These are phyloP conservation scores for Penicillium griseofulvum DNA, from an alignment of 2,329 filamentous ascomycete genomes.

Conservation along the genomic window DNA sequence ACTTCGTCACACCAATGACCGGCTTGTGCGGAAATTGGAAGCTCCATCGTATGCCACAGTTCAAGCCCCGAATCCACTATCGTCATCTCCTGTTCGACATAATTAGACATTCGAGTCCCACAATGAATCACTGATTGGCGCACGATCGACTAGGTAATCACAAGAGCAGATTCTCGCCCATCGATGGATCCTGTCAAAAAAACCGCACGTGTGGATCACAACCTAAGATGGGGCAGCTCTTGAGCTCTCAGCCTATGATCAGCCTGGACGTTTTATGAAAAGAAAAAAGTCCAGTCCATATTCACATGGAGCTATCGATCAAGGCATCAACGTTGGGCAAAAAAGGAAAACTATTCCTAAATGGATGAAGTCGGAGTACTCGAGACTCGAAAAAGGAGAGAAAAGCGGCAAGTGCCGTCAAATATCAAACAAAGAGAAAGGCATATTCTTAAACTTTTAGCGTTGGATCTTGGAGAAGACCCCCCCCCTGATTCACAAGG, in stretches of 20 bases:
- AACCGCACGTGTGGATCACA: conserved; percentile 13
- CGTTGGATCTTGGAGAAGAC: conserved; percentile 25
- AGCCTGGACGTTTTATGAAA: conserved; percentile 11
- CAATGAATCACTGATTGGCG: not conserved
- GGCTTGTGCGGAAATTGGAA: conserved; percentile 20
- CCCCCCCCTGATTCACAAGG: conserved; percentile 25
- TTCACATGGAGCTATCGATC: not conserved
- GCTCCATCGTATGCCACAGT: conserved; percentile 17
- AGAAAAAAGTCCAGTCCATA: conserved; percentile 9
- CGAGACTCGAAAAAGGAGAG: not conserved
- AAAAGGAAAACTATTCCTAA: not conserved
- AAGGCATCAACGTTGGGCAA: not conserved
- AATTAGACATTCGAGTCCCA: not conserved
- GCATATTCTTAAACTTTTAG: conserved; percentile 23
- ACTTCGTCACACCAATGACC: conserved; percentile 21
- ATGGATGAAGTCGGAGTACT: not conserved
- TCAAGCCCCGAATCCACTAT: conserved; percentile 8
- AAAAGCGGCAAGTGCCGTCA: not conserved
- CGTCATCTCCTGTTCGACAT: not conserved
- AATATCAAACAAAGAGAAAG: conserved; percentile 4
- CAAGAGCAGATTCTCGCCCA: not conserved
- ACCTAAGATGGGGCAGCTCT: conserved; percentile 3
- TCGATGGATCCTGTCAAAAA: conserved; percentile 10
- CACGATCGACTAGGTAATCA: not conserved
- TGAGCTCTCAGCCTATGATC: conserved; percentile 14